These are phyloP conservation scores for Ophiocytium majus DNA, from an alignment of 352 stramenopile species.

Conservation along the genomic window DNA sequence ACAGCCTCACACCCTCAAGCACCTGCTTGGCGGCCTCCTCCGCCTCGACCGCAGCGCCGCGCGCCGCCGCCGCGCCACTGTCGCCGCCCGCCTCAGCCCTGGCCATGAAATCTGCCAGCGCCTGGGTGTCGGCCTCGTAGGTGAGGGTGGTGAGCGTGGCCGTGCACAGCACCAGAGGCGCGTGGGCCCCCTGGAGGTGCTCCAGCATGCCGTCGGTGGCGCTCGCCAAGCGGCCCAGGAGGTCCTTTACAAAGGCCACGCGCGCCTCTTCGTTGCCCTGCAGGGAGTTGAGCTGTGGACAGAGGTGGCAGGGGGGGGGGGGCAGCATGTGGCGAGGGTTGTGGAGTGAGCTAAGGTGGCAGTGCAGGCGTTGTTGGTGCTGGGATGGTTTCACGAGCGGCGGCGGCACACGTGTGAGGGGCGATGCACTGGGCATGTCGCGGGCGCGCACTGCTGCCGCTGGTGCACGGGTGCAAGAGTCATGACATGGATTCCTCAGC, in stretches of 20 bases:
- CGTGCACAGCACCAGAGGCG: conserved; percentile 25
- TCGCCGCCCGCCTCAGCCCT: not conserved
- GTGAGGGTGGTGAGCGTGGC: conserved; percentile 23
- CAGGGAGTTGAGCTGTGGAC: not conserved
- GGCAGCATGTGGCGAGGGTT: not conserved
- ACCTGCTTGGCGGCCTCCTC: conserved; percentile 31
- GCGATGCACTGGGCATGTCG: too few species aligned
- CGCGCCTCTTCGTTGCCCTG: conserved; percentile 32
- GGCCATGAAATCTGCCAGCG: conserved; percentile 22
- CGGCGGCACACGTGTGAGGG: too few species aligned
- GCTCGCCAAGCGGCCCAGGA: conserved; percentile 25
- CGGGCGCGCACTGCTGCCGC: too few species aligned
- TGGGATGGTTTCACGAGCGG: too few species aligned
- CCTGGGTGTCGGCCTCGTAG: conserved; percentile 10
- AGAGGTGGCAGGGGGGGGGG: too few species aligned
- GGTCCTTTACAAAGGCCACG: conserved; percentile 29
- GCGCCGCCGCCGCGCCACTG: not conserved
- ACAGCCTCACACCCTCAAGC: conserved; percentile 24
- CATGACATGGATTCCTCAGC: too few species aligned
- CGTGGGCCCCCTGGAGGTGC: conserved; percentile 21
- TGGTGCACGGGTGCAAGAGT: too few species aligned
- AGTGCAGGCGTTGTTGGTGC: too few species aligned
- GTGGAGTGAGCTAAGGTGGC: too few species aligned
- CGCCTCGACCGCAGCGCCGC: not conserved
- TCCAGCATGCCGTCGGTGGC: conserved; percentile 41